Conservation (phyloP, 164 flowering plant species). For the Taxillus chinensis region DNA sequence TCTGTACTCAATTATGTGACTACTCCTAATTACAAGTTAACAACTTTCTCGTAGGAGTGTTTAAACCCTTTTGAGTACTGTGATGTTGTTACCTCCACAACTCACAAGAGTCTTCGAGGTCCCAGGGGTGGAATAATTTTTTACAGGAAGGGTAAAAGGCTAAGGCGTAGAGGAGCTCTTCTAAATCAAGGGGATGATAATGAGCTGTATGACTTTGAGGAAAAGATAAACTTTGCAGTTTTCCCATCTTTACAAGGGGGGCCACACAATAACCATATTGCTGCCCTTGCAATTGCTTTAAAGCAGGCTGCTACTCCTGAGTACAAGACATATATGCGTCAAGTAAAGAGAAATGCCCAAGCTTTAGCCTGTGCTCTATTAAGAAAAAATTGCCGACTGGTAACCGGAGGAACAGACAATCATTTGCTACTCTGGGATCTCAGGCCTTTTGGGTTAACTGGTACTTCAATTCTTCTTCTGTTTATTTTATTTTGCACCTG, state of each 20-base stretch:
- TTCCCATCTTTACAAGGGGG: slow-evolving; percentile 47
- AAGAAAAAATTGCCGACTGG: slow-evolving; percentile 30
- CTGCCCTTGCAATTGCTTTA: slow-evolving; percentile 39
- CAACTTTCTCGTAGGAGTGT: slow-evolving; percentile 15
- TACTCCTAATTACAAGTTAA: neutral
- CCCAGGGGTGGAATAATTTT: slow-evolving; percentile 32
- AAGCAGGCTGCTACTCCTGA: slow-evolving; percentile 36
- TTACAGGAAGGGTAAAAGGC: slow-evolving; percentile 22
- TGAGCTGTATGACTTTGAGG: slow-evolving; percentile 34
- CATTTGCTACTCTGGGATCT: slow-evolving; percentile 46
- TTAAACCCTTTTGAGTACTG: slow-evolving; percentile 27
- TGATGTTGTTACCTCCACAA: slow-evolving; percentile 38
- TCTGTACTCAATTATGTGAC: neutral
- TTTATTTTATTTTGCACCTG: neutral
- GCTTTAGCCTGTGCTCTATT: slow-evolving; percentile 24
- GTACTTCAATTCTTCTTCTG: slow-evolving; percentile 8
- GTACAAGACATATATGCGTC: slow-evolving; percentile 33
- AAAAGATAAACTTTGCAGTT: slow-evolving; percentile 44
- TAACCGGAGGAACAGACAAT: slow-evolving; percentile 44
- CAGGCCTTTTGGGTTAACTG: slow-evolving; percentile 36
- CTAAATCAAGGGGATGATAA: slow-evolving; percentile 18
- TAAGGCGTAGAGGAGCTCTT: slow-evolving; percentile 15
- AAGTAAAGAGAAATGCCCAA: slow-evolving; percentile 40
- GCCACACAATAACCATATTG: slow-evolving; percentile 47
- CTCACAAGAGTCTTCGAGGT: slow-evolving; percentile 32